phyloP scores from a whole-genome alignment of 768 basidiomycete species.

The Cystoderma amianthinum region DNA sequence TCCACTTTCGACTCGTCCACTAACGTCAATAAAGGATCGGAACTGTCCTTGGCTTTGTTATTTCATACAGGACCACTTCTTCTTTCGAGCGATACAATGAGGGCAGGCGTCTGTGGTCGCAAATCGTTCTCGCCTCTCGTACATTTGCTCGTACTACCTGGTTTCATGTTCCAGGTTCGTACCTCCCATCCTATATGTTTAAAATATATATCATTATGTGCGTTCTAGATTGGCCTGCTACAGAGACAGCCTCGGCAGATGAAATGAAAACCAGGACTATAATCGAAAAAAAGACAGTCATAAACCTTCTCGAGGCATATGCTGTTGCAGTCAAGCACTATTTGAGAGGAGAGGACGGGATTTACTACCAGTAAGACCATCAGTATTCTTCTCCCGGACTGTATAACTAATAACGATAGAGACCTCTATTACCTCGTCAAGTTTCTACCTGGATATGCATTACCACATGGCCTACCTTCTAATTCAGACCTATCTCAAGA shows the following conservation, averaged over 20 bases:
- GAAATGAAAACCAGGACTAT: constrained; percentile 27
- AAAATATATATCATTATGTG: background rate
- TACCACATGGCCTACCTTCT: constrained; percentile 43
- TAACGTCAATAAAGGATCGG: constrained; percentile 24
- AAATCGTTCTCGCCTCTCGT: constrained; percentile 51
- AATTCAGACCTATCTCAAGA: constrained; percentile 8
- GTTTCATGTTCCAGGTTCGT: constrained; percentile 59
- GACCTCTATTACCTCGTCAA: constrained; percentile 68
- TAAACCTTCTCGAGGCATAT: constrained; percentile 46
- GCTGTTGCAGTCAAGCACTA: constrained; percentile 49
- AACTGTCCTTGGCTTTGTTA: constrained; percentile 70
- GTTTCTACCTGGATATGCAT: constrained; percentile 59
- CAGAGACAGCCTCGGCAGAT: constrained; percentile 9
- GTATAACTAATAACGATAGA: constrained; percentile 14
- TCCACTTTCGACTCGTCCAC: background rate
- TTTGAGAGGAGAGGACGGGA: constrained; percentile 29
- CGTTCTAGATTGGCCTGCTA: background rate
- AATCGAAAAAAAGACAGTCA: constrained; percentile 46
- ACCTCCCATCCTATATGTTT: background rate
- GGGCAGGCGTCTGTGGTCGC: constrained; percentile 61
- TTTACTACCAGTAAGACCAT: constrained; percentile 14
- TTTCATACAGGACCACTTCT: constrained; percentile 65
- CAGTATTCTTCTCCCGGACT: too few species aligned
- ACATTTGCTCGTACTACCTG: constrained; percentile 57
- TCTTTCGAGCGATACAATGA: constrained; percentile 77